Evolutionary conservation across 202 grass and related monocot genomes (phyloP).

Genomic region (Zoysia matrella): DNA sequence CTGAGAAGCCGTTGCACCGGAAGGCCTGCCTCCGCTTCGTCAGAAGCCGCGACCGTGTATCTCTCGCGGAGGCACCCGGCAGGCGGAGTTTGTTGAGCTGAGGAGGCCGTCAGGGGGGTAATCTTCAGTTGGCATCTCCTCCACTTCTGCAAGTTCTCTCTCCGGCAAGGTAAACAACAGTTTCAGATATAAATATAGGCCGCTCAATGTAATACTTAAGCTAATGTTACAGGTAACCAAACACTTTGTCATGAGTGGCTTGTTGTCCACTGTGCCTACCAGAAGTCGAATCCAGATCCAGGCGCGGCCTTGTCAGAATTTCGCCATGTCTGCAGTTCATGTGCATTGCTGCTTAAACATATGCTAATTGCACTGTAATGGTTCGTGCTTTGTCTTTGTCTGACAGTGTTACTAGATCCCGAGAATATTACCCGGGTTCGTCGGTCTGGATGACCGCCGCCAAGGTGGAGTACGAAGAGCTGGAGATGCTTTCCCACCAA

Average conservation of each 20-base stretch:
- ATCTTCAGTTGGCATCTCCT: background rate
- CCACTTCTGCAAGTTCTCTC: background rate
- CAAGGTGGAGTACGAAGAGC: background rate
- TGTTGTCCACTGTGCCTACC: background rate
- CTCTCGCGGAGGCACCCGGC: background rate
- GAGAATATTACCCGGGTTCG: background rate
- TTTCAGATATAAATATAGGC: background rate
- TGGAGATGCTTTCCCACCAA: background rate
- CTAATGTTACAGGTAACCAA: background rate
- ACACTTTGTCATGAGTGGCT: background rate
- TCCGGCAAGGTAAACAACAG: background rate
- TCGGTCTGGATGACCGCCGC: background rate
- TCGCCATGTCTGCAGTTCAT: slow-evolving; percentile 4
- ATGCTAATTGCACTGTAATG: background rate
- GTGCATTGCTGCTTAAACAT: slow-evolving; percentile 8
- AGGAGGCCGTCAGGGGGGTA: too few species aligned
- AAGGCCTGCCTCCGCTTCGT: too few species aligned
- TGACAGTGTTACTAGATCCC: background rate
- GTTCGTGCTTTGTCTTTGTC: background rate
- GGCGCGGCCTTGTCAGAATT: background rate
- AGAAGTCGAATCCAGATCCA: slow-evolving; percentile 35
- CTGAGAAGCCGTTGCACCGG: background rate
- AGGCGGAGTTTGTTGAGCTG: background rate
- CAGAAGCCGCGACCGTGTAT: background rate
- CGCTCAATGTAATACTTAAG: background rate